phyloP scores from a whole-genome alignment of 2,329 filamentous ascomycete species.

The Colletotrichum eleusines region DNA sequence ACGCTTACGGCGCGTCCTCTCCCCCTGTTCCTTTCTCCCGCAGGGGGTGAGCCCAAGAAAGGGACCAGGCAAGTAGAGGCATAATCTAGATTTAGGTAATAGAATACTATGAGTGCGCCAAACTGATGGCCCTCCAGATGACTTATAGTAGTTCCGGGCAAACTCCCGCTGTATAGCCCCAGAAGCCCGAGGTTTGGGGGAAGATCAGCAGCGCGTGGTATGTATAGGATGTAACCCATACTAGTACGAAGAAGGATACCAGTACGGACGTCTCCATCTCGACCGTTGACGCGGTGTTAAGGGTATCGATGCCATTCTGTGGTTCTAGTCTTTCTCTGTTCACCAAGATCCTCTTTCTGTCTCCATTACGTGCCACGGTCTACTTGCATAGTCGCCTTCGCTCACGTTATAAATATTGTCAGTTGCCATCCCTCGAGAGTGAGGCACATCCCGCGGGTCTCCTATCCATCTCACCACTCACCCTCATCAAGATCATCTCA shows the following conservation, averaged over 20 bases:
- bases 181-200: neutral
- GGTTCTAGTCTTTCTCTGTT: neutral
- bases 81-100: neutral
- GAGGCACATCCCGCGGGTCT: no score
- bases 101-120: neutral
- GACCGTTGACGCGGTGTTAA: neutral
- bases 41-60: no score
- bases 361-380: neutral
- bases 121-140: neutral
- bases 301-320: neutral
- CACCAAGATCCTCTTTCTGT: neutral
- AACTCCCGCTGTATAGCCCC: neutral
- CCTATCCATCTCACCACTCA: neutral
- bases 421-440: neutral
- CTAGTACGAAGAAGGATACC: no score
- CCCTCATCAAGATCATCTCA: neutral
- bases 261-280: neutral
- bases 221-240: neutral
- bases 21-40: no score
- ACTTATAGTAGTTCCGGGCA: neutral
- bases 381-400: neutral
- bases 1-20: no score
- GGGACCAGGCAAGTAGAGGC: no score
- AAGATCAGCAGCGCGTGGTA: neutral
- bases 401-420: neutral